Percentiles rank a stretch among this genome's conserved stretches.
Conservation (phyloP, 2,329 filamentous ascomycete species). For the Claviceps lovelessii region DNA sequence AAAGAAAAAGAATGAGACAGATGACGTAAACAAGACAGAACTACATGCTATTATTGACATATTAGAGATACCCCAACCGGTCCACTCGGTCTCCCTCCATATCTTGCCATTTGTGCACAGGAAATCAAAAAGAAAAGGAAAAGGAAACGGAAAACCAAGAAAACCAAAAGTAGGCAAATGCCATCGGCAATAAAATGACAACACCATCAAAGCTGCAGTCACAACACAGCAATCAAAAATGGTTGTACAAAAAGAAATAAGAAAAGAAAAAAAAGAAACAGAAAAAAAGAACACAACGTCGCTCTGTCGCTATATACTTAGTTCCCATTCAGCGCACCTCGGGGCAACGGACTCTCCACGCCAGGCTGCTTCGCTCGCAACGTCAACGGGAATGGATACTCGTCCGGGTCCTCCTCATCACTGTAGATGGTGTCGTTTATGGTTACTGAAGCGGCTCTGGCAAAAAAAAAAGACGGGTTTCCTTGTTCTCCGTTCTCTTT, state of each 20-base stretch:
- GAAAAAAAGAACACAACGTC: no score
- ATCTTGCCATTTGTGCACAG: no score
- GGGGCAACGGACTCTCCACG: conserved; percentile 14
- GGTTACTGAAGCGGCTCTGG: neutral
- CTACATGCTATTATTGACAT: no score
- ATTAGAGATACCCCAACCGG: no score
- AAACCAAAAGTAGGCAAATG: neutral
- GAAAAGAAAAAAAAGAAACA: no score
- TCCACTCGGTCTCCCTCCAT: no score
- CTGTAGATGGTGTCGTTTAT: conserved; percentile 26
- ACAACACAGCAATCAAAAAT: neutral
- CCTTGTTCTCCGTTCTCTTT: no score
- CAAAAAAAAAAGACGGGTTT: no score
- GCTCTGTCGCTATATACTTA: conserved; percentile 1
- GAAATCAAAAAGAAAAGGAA: neutral
- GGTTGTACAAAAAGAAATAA: neutral
- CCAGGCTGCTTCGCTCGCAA: conserved; percentile 37
- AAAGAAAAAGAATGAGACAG: no score
- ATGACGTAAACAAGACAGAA: no score
- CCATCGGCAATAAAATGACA: no score
- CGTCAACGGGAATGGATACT: conserved; percentile 46
- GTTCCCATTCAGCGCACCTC: conserved; percentile 10
- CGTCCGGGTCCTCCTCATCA: conserved; percentile 84
- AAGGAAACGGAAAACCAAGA: neutral
- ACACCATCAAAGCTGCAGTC: neutral